These are phyloP conservation scores for Fomitopsis serialis DNA, from an alignment of 768 basidiomycete genomes.

Conservation along the genomic window DNA sequence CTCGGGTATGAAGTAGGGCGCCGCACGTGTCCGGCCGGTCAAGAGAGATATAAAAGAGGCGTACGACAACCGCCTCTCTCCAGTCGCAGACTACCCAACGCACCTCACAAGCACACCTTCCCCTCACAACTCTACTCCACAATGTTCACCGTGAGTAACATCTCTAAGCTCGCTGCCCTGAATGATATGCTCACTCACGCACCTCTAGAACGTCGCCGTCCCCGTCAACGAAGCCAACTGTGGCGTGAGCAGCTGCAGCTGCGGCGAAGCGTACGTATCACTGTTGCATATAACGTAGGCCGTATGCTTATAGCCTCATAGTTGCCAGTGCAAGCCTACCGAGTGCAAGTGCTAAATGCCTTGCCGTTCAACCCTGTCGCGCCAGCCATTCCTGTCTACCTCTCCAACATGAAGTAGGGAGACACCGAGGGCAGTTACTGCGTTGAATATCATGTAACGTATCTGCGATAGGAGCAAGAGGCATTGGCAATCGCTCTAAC, in stretches of 20 bases:
- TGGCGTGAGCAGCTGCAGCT: conserved; percentile 43
- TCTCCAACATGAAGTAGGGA: too few relatives aligned
- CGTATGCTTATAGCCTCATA: conserved; percentile 15
- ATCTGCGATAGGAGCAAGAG: too few relatives aligned
- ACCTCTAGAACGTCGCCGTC: conserved; percentile 14
- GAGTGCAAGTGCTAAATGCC: conserved; percentile 58
- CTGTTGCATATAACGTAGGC: background rate
- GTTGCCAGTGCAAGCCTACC: conserved; percentile 55
- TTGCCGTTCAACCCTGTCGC: background rate
- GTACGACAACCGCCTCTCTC: background rate
- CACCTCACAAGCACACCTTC: conserved; percentile 6
- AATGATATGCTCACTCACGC: background rate
- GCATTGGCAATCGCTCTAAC: too few relatives aligned
- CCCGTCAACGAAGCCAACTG: conserved; percentile 43
- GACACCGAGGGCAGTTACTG: too few relatives aligned
- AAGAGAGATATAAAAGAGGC: conserved; percentile 10
- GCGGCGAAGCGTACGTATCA: conserved; percentile 41
- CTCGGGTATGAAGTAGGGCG: background rate
- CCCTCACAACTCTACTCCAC: conserved; percentile 3
- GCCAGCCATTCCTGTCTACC: too few relatives aligned
- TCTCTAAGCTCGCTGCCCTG: background rate
- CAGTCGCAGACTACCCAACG: conserved; percentile 8
- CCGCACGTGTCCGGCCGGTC: conserved; percentile 5
- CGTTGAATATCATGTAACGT: too few relatives aligned
- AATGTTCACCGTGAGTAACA: conserved; percentile 15